These are phyloP conservation scores for Penicillium paradoxum DNA, from an alignment of 495 filamentous ascomycete genomes.

Conservation along the genomic window DNA sequence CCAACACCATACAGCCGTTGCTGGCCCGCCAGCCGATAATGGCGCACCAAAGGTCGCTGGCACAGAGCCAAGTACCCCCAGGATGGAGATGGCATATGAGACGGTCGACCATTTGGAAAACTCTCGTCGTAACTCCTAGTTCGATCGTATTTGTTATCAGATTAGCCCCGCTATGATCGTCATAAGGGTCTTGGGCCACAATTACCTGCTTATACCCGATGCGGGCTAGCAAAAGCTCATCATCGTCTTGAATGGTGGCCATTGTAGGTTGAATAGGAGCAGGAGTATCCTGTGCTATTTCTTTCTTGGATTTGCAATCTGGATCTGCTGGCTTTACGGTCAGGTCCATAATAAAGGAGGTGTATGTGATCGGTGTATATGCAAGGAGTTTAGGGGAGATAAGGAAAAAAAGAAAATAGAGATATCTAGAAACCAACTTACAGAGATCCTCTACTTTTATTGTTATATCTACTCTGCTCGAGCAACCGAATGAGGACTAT, in stretches of 20 bases:
- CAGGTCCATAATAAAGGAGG: slow-evolving; percentile 10
- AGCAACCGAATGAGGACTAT: slow-evolving; percentile 15
- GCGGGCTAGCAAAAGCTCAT: slow-evolving; percentile 59
- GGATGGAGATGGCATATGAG: slow-evolving; percentile 69
- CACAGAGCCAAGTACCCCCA: slow-evolving; percentile 65
- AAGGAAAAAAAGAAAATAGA: slow-evolving; percentile 6
- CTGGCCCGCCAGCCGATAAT: slow-evolving; percentile 61
- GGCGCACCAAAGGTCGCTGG: slow-evolving; percentile 64
- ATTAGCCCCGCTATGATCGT: neutral
- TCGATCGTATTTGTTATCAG: neutral
- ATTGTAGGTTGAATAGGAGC: slow-evolving; percentile 16
- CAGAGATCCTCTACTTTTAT: neutral
- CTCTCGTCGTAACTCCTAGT: slow-evolving; percentile 57
- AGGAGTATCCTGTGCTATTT: neutral
- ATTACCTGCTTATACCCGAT: slow-evolving; percentile 68
- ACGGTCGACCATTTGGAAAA: slow-evolving; percentile 72
- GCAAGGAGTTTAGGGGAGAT: slow-evolving; percentile 7
- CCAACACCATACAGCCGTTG: slow-evolving; percentile 70
- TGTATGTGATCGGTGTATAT: neutral
- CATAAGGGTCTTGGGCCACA: neutral
- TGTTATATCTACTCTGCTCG: slow-evolving; percentile 12
- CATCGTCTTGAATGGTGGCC: slow-evolving; percentile 55
- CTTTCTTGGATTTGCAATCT: neutral
- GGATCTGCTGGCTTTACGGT: slow-evolving; percentile 9
- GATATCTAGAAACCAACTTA: slow-evolving; percentile 3